These are phyloP conservation scores for Colletotrichum abscissum DNA, from an alignment of 2,329 filamentous ascomycete species.

Conservation along the genomic window DNA sequence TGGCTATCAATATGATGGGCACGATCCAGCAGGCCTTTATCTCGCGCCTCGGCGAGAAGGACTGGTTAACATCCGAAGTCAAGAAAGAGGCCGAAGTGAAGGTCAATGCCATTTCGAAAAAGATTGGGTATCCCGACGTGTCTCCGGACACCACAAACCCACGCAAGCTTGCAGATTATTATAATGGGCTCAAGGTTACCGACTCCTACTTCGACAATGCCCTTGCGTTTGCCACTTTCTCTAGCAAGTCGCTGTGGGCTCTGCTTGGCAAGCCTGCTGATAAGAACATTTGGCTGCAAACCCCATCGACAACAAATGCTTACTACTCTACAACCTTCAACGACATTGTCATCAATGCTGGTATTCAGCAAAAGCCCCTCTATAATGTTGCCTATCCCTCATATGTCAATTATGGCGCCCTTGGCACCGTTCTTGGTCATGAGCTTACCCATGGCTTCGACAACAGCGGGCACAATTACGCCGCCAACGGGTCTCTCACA, in stretches of 20 bases:
- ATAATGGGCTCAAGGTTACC: conserved; percentile 63
- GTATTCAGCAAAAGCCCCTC: conserved; percentile 73
- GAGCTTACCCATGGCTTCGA: conserved; percentile 79
- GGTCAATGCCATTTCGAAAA: conserved; percentile 73
- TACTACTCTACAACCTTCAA: conserved; percentile 74
- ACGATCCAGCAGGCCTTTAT: conserved; percentile 77
- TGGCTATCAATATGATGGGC: conserved; percentile 75
- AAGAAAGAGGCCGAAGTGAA: conserved; percentile 71
- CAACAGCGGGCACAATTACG: conserved; percentile 71
- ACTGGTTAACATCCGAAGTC: conserved; percentile 74
- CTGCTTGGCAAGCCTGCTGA: conserved; percentile 69
- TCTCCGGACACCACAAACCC: conserved; percentile 72
- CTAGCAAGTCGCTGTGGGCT: conserved; percentile 62
- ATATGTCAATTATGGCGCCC: conserved; percentile 75
- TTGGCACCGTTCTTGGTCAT: conserved; percentile 74
- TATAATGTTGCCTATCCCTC: conserved; percentile 71
- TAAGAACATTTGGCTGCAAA: conserved; percentile 69
- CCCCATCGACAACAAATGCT: conserved; percentile 69
- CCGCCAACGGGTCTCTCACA: conserved; percentile 71
- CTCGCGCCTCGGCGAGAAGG: conserved; percentile 64
- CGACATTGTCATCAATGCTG: conserved; percentile 75
- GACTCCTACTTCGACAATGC: conserved; percentile 68
- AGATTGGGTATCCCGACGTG: conserved; percentile 74
- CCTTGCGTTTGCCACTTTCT: conserved; percentile 60
- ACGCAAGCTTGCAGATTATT: conserved; percentile 65